These are phyloP conservation scores for Saccharomyces kudriavzevii DNA, from an alignment of 805 yeast species.

Conservation along the genomic window DNA sequence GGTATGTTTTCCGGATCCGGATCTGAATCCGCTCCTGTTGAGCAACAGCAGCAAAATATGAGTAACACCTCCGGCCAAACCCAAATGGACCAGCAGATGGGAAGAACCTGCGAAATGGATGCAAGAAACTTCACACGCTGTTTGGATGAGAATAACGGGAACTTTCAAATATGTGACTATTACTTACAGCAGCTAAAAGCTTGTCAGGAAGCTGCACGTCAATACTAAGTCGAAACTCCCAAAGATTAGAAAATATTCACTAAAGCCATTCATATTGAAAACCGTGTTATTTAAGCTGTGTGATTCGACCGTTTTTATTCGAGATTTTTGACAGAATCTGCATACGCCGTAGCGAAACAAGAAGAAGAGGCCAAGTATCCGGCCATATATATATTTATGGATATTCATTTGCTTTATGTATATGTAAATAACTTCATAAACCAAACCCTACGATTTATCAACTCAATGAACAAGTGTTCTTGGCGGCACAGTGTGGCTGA, in stretches of 20 bases:
- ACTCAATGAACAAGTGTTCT: background rate
- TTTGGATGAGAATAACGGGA: constrained; percentile 86
- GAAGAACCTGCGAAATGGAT: constrained; percentile 74
- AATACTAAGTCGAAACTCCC: constrained; percentile 42
- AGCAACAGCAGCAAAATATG: constrained; percentile 35
- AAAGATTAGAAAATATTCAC: constrained; percentile 9
- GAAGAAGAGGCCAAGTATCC: background rate
- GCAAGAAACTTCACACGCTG: constrained; percentile 95
- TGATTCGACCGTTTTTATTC: background rate
- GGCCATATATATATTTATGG: background rate
- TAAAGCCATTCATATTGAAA: background rate
- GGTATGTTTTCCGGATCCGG: constrained; percentile 68
- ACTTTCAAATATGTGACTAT: constrained; percentile 94
- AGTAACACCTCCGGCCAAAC: background rate
- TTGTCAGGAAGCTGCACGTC: constrained; percentile 88
- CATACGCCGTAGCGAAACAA: background rate
- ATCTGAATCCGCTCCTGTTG: constrained; percentile 43
- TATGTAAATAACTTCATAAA: background rate
- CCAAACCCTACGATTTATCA: background rate
- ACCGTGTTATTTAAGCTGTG: background rate
- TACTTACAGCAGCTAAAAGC: constrained; percentile 96
- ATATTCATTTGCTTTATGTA: background rate
- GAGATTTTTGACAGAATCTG: background rate
- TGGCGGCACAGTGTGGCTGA: background rate
- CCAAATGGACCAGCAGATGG: constrained; percentile 36